phyloP scores from a whole-genome alignment of 116 monocot genomes.

The Thalassia testudinum region DNA sequence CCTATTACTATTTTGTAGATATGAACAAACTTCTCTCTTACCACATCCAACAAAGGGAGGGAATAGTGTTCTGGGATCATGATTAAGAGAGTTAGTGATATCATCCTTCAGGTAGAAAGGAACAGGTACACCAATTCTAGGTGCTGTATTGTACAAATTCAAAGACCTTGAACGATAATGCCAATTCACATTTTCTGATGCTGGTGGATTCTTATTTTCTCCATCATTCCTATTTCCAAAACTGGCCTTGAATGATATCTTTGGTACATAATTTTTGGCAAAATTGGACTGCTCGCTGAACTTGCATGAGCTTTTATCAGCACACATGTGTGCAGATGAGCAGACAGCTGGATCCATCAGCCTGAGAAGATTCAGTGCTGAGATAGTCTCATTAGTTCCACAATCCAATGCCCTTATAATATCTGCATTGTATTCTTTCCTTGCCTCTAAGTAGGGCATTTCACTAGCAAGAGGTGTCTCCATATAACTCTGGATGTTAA shows the following conservation, averaged over 20 bases:
- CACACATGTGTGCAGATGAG: conserved; percentile 11
- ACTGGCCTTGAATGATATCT: neutral
- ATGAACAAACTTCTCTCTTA: no score
- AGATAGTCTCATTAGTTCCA: conserved; percentile 27
- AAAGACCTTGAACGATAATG: neutral
- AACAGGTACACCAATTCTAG: conserved; percentile 37
- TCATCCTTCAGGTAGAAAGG: conserved; percentile 46
- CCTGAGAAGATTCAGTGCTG: conserved; percentile 71
- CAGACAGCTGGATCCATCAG: conserved; percentile 46
- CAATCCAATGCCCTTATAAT: neutral
- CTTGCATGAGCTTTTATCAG: neutral
- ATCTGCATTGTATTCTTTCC: conserved; percentile 1
- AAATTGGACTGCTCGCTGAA: neutral
- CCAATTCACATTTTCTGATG: neutral
- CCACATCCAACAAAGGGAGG: no score
- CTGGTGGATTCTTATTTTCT: neutral
- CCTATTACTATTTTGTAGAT: no score
- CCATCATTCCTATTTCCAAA: neutral
- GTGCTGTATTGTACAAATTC: conserved; percentile 15
- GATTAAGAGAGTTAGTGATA: conserved; percentile 1
- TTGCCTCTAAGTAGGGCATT: neutral
- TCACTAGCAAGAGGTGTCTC: neutral
- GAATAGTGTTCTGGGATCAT: no score
- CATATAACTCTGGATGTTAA: neutral
- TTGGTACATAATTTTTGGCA: neutral